A percentile compares a stretch with the other conserved stretches of the same genome.
Conservation (phyloP, 768 basidiomycete genomes). For the Chlorophyllum brunneum region DNA sequence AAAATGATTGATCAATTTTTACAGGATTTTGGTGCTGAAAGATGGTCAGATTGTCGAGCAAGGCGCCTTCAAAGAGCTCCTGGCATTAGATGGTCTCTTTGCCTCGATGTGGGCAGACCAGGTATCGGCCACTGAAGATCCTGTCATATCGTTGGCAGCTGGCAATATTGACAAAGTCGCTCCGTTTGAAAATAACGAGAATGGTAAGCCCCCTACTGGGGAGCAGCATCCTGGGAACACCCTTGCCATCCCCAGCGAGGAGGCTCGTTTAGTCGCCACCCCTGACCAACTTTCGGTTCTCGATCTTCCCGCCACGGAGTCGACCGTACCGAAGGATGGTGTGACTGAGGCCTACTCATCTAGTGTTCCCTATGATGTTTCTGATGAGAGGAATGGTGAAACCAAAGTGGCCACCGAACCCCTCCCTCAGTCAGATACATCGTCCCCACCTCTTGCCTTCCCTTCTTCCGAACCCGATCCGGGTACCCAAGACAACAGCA, state of each 20-base stretch:
- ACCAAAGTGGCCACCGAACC: constrained; percentile 6
- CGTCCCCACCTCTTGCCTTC: constrained; percentile 17
- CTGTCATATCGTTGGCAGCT: constrained; percentile 32
- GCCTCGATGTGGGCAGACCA: constrained; percentile 90
- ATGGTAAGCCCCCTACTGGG: neutral
- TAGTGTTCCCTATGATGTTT: neutral
- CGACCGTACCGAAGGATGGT: constrained; percentile 3
- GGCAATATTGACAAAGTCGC: constrained; percentile 34
- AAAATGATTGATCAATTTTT: constrained; percentile 4
- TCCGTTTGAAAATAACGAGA: constrained; percentile 13
- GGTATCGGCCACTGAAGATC: constrained; percentile 58
- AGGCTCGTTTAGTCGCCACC: neutral
- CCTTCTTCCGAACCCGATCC: constrained; percentile 22
- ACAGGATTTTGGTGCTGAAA: constrained; percentile 84
- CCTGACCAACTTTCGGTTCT: constrained; percentile 11
- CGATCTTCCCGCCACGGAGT: constrained; percentile 8
- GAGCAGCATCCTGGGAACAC: neutral
- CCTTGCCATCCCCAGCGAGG: neutral
- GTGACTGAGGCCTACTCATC: neutral
- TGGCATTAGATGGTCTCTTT: constrained; percentile 68
- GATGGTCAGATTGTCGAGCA: constrained; percentile 86
- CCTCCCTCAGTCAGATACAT: neutral
- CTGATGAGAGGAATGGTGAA: neutral
- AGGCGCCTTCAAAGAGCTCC: constrained; percentile 74
- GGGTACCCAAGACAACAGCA: constrained; percentile 13